These are phyloP conservation scores for Neofusicoccum laricinum DNA, from an alignment of 2,329 filamentous ascomycete genomes.

Conservation along the genomic window DNA sequence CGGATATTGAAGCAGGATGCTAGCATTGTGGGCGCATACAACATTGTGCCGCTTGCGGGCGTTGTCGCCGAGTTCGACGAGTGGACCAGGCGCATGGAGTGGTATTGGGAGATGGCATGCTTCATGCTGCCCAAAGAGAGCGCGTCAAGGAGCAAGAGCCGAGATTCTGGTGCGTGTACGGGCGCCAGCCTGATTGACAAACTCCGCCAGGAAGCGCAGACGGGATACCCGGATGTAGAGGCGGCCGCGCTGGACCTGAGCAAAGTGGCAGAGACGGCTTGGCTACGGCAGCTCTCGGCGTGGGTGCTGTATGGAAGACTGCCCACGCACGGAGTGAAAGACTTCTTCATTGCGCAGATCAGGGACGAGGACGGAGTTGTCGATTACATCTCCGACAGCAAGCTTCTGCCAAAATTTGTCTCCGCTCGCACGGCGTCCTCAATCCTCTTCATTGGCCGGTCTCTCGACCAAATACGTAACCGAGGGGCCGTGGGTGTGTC, in stretches of 20 bases:
- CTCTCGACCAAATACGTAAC: conserved; percentile 73
- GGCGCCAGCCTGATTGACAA: conserved; percentile 75
- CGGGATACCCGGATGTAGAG: conserved; percentile 85
- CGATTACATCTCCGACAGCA: conserved; percentile 50
- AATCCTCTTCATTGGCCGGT: conserved; percentile 87
- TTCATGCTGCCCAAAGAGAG: conserved; percentile 58
- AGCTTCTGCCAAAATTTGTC: conserved; percentile 76
- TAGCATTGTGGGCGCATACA: conserved; percentile 80
- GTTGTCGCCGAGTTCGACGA: conserved; percentile 81
- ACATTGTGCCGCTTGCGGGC: conserved; percentile 86
- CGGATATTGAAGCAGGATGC: conserved; percentile 74
- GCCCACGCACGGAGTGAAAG: conserved; percentile 71
- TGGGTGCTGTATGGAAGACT: conserved; percentile 89
- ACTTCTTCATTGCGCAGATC: conserved; percentile 70
- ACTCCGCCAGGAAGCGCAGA: conserved; percentile 73
- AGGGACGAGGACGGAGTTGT: conserved; percentile 36
- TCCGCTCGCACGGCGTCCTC: conserved; percentile 70
- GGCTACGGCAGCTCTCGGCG: conserved; percentile 84
- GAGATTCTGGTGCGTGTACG: conserved; percentile 45
- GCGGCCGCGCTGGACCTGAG: conserved; percentile 70
- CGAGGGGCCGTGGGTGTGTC: conserved; percentile 18
- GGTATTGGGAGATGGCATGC: conserved; percentile 72
- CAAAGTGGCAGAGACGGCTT: conserved; percentile 79
- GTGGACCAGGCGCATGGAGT: conserved; percentile 81
- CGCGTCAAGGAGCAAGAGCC: conserved; percentile 17